Evolutionary conservation across 768 basidiomycete genomes (phyloP).

Genomic region (Coprinellus aureogranulatus): DNA sequence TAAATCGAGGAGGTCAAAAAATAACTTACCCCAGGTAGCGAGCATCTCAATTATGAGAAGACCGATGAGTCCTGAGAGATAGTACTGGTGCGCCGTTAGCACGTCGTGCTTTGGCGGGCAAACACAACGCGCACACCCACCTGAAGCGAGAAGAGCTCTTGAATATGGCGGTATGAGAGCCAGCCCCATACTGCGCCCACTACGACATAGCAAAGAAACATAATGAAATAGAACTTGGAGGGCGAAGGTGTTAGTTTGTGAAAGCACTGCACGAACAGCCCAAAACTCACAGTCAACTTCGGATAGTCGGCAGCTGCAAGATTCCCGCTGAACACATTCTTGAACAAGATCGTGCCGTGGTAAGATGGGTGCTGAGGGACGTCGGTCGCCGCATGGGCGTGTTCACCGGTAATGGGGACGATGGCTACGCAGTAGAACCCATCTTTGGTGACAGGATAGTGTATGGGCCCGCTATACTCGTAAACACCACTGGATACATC

Average conservation of each 20-base stretch:
- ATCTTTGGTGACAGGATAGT: constrained; percentile 79
- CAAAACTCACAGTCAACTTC: constrained; percentile 81
- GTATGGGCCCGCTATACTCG: constrained; percentile 67
- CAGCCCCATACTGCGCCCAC: constrained; percentile 77
- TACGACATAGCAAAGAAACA: constrained; percentile 76
- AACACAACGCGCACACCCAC: constrained; percentile 35
- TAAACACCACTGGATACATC: constrained; percentile 50
- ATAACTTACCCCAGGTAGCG: constrained; percentile 73
- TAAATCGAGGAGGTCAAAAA: neutral
- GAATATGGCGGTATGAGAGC: constrained; percentile 75
- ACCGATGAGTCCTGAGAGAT: constrained; percentile 83
- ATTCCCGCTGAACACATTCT: constrained; percentile 84
- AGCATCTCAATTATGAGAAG: constrained; percentile 94
- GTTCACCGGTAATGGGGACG: constrained; percentile 83
- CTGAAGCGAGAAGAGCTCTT: constrained; percentile 87
- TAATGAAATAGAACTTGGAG: constrained; percentile 77
- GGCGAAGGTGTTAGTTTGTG: neutral
- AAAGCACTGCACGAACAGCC: neutral
- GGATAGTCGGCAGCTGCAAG: constrained; percentile 94
- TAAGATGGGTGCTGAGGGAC: constrained; percentile 73
- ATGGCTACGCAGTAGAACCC: constrained; percentile 98
- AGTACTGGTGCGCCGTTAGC: constrained; percentile 55
- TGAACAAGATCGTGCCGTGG: constrained; percentile 77
- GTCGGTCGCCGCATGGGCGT: constrained; percentile 41
- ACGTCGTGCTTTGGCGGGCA: neutral